These are phyloP conservation scores for Cicer pinnatifidum DNA, from an alignment of 306 rosid species.

Conservation along the genomic window DNA sequence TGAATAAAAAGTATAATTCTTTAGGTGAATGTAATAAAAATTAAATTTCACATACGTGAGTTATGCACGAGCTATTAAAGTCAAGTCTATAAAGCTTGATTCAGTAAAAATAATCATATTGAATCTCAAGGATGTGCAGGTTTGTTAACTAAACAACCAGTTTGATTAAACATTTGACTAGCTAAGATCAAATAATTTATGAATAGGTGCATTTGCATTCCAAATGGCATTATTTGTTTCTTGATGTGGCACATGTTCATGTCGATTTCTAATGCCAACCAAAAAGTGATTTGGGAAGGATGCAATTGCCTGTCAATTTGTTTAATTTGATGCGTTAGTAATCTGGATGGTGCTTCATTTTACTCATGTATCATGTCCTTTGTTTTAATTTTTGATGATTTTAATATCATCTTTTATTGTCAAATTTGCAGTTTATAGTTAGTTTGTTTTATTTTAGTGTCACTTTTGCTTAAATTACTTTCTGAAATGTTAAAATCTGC, in stretches of 20 bases:
- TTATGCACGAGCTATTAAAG: neutral
- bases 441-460: conserved; percentile 21
- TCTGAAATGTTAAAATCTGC: conserved; percentile 44
- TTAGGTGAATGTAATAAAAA: conserved; percentile 3
- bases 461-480: conserved; percentile 37
- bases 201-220: conserved; percentile 2
- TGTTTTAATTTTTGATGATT: conserved; percentile 5
- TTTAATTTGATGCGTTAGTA: neutral
- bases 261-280: neutral
- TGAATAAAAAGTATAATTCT: neutral
- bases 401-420: conserved; percentile 15
- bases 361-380: conserved; percentile 7
- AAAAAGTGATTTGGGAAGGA: conserved; percentile 19
- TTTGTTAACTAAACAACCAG: neutral
- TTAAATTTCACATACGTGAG: neutral
- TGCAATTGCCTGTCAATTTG: neutral
- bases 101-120: neutral
- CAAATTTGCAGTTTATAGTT: conserved; percentile 15
- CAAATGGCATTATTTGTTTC: conserved; percentile 7
- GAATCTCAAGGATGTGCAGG: neutral
- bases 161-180: neutral
- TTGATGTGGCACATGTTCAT: neutral
- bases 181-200: neutral
- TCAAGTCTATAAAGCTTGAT: neutral
- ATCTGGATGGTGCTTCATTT: conserved; percentile 1